Evolutionary conservation across 164 flowering plant species (phyloP), one percentile per base, ranked within the genome.

Genomic region (Nelumbo lutea): DNA sequence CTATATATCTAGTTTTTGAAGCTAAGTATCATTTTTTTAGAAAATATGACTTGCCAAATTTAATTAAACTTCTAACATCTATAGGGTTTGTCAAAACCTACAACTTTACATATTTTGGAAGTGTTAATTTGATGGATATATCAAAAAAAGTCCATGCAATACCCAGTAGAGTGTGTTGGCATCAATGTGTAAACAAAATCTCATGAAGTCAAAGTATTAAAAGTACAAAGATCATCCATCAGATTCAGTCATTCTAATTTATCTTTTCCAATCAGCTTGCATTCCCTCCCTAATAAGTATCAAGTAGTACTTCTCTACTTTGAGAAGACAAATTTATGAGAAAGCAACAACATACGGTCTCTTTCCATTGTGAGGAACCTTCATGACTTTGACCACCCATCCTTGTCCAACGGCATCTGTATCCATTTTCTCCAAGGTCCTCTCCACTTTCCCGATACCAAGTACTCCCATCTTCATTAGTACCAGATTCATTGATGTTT

Each of bases 361-460:
- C 98, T 83, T 87, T 88, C 98, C 97, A 94, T 75, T 91, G 84
- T 10, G 93, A 86, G 55, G 90, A 83, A 78, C 87, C 88, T 76
- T 88, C 95, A 50, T 70, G 66, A 64, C 83, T 78, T 69, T 72
- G 85, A 70, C 98, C 97, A 67, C 96, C 97, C 98, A 94, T 94
- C 75, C 85, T 88, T 61, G 92, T 77, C 98, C 98, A 94, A 65
- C 97, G 83, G 77, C 95, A 86, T 78, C 95, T 82, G 76, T 87
- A 90, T 67, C 98, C 98, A 81, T 94, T 88, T 5, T 88, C 93
- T 9, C 90, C 90, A 59, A 87, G 80, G 63, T 88, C 93, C 70
- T 88, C 95, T 60, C 91, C 96, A 76, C 92, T 90, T 74, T 94
- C 90, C 45, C 89, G 85, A 65, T 78, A 88, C 97, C 97, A 94